Conservation (phyloP, 106 monocot species). For the Allium sativum region DNA sequence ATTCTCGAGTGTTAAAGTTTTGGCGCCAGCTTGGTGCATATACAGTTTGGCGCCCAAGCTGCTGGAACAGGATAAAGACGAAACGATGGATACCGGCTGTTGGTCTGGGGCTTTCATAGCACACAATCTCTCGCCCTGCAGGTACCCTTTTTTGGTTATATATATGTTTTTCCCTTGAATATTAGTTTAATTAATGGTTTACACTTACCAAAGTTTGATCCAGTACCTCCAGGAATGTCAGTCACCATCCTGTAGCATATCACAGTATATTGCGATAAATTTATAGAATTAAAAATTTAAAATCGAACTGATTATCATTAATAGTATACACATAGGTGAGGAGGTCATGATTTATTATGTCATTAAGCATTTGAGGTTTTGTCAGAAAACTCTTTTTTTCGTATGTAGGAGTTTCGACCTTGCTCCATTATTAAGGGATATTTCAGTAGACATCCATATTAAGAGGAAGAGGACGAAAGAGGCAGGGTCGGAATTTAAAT, state of each 20-base stretch:
- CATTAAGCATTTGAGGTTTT: too few relatives aligned
- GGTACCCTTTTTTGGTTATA: not conserved
- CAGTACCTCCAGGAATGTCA: constrained; percentile 20
- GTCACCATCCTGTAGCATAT: constrained; percentile 17
- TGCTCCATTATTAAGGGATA: too few relatives aligned
- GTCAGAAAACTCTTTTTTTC: too few relatives aligned
- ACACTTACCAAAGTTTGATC: constrained; percentile 14
- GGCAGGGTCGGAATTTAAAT: too few relatives aligned
- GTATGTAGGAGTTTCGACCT: too few relatives aligned
- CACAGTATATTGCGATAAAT: too few relatives aligned
- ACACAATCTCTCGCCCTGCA: constrained; percentile 18
- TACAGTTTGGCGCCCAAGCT: constrained; percentile 21
- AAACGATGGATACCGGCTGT: constrained; percentile 19
- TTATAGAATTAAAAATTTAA: too few relatives aligned
- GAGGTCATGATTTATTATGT: too few relatives aligned
- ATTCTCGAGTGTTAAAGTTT: constrained; percentile 17
- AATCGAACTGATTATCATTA: too few relatives aligned
- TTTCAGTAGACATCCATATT: too few relatives aligned
- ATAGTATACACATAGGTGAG: too few relatives aligned
- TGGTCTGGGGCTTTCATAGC: constrained; percentile 27
- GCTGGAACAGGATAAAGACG: constrained; percentile 19
- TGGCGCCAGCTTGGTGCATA: constrained; percentile 21
- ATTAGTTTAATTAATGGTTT: not conserved
- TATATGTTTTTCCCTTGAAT: not conserved
- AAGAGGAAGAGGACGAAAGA: too few relatives aligned